Evolutionary conservation across 208 protist genomes (phyloP), one percentile per base, ranked within the genome.

Genomic region (Leishmania gerbilli): DNA sequence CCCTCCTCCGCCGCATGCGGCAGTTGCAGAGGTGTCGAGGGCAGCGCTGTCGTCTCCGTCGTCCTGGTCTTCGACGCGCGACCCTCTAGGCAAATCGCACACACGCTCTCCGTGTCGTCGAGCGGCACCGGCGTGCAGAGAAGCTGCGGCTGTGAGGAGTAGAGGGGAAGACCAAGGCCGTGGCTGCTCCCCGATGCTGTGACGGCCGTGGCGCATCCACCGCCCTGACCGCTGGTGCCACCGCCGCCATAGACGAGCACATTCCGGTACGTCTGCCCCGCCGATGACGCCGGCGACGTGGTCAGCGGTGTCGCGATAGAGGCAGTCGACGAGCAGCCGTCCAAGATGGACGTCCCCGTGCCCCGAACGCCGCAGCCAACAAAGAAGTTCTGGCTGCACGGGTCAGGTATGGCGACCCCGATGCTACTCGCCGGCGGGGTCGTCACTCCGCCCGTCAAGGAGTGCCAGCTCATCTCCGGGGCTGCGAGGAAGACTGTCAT

Each of bases 101-200:
- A 85, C 3, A 77, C 40, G 53, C 82, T 85, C 64, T 85, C 82
- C n/a, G 77, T 81, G 74, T 85, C 82, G n/a, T 85, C 77, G 24
- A 85, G 77, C 64, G 82, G 82, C 24, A 85, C 82, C 24, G 77
- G 58, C 4, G 77, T 76, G 65, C 82, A 85, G 17, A 71, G 75
- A 24, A 85, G 82, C 65, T 85, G 82, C n/a, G 60, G 40, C 60
- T 72, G 74, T 34, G 74, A 77, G 27, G 31, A 49, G 56, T n/a
- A 60, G n/a, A 77, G 56, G 24, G 74, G 74, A 37, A 77, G n/a
- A 27, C 74, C 74, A 27, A 34, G 56, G 42, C 49, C 27, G 74
- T 51, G 31, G 19, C 27, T 58, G 56, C 56, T 34, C 19, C 47
- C 47, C 47, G 34, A 68, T 27, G 37, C 8, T 49, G 45, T 64